These are phyloP conservation scores for Hypocrella siamensis DNA, from an alignment of 2,329 filamentous ascomycete species.

Conservation along the genomic window DNA sequence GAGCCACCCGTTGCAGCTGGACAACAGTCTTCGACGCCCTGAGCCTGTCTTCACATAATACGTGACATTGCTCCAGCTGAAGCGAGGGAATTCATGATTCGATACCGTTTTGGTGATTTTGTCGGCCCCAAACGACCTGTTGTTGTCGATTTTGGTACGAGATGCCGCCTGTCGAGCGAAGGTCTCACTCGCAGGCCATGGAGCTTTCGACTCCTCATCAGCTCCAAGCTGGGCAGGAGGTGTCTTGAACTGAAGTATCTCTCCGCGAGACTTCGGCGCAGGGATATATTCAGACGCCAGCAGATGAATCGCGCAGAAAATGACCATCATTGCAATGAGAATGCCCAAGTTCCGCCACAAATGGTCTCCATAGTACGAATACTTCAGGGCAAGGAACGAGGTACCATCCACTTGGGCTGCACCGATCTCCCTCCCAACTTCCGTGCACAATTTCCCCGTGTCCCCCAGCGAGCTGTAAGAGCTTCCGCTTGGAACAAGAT, in stretches of 20 bases:
- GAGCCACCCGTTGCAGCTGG: constrained; percentile 72
- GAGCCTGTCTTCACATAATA: constrained; percentile 50
- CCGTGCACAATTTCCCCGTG: constrained; percentile 28
- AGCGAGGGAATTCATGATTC: too few relatives aligned
- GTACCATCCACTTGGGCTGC: constrained; percentile 37
- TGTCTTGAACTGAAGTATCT: not conserved
- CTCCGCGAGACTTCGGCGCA: not conserved
- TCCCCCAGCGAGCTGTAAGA: constrained; percentile 1
- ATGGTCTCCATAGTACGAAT: constrained; percentile 39
- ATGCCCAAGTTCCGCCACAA: constrained; percentile 60
- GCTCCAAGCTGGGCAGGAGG: not conserved
- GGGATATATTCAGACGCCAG: not conserved
- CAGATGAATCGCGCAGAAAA: constrained; percentile 1
- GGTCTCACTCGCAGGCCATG: too few relatives aligned
- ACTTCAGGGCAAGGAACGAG: constrained; percentile 35
- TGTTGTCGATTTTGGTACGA: too few relatives aligned
- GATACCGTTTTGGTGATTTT: too few relatives aligned
- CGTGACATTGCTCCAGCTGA: constrained; percentile 49
- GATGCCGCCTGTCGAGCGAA: too few relatives aligned
- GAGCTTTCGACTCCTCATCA: not conserved
- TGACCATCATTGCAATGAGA: constrained; percentile 26
- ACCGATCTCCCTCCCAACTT: constrained; percentile 40
- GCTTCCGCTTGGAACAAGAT: not conserved
- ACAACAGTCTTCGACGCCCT: constrained; percentile 53
- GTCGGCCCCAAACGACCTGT: too few relatives aligned